Base-by-base conservation (phyloP, 352 stramenopile species). In the Globisporangium nodosum region DNA sequence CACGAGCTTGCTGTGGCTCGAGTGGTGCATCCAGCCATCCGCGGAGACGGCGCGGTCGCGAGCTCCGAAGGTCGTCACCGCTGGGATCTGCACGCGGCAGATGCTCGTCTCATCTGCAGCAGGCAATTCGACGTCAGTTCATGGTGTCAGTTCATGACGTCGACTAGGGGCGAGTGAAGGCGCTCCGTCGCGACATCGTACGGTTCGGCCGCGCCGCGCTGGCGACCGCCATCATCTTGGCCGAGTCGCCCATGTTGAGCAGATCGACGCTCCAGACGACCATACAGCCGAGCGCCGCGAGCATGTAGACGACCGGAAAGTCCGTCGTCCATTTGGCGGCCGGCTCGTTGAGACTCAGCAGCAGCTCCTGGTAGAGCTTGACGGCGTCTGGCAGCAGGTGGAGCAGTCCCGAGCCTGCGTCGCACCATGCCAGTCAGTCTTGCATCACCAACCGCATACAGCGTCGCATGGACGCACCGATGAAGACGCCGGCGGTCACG, bases 141-240 rank as follows among this genome's bases (percentile, higher is more conserved):
- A 53, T 27, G 31, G 39, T 27, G 24, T 27, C 24, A 27, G 24
- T 27, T 27, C 24, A 27, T 27, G 24, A 27, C 24, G 24, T 27
- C 1, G 24, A 27, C 24, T 27, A 27, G 2, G 24, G 24, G 24
- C 24, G 24, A 27, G 24, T 27, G 24, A 27, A 27, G 51, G 43
- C 30, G 71, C 31, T 35, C 8, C 8, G 31, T 35, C 31, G 31
- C 31, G 31, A 35, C 5, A 9, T 35, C 74, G 64, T 69, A 85
- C 77, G 71, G 50, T 85, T 74, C 3, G 78, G 75, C 3, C 73
- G 65, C 3, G 78, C 78, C 1, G 75, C 75, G 55, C 69, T 85
- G 5, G 75, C 73, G 51, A 86, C 78, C 1, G 78, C 76, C 72
- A 88, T 86, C 64, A 86, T 74, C 63, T 86, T 81, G 56, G 68